Evolutionary conservation across 352 stramenopile genomes (phyloP).

Genomic region (Globisporangium parvum): DNA sequence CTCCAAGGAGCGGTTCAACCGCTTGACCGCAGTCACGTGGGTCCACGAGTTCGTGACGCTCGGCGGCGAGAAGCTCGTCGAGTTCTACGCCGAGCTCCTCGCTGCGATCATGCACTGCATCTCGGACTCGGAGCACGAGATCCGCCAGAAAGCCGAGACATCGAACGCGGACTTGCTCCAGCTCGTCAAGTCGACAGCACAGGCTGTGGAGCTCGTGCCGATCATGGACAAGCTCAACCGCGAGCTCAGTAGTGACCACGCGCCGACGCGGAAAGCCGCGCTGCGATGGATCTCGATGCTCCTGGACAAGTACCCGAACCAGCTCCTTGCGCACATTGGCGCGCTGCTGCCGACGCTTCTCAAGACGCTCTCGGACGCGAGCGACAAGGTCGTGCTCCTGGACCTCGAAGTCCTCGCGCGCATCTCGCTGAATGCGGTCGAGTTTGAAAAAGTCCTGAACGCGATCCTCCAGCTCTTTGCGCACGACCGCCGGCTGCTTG

Average conservation of each 20-base stretch:
- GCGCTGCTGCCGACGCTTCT: slow-evolving; percentile 94
- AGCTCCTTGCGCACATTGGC: slow-evolving; percentile 91
- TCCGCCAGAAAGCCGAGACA: slow-evolving; percentile 93
- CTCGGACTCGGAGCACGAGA: slow-evolving; percentile 95
- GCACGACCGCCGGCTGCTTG: slow-evolving; percentile 75
- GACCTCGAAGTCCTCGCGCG: slow-evolving; percentile 95
- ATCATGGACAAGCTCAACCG: slow-evolving; percentile 94
- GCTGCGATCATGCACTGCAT: slow-evolving; percentile 98
- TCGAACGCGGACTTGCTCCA: slow-evolving; percentile 95
- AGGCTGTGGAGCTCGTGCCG: slow-evolving; percentile 88
- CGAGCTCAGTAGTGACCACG: slow-evolving; percentile 93
- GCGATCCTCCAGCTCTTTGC: slow-evolving; percentile 94
- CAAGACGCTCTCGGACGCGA: slow-evolving; percentile 93
- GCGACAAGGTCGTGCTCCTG: slow-evolving; percentile 96
- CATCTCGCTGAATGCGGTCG: slow-evolving; percentile 90
- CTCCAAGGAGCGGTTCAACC: slow-evolving; percentile 95
- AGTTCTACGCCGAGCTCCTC: slow-evolving; percentile 94
- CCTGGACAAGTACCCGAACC: slow-evolving; percentile 93
- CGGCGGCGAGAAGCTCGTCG: slow-evolving; percentile 91
- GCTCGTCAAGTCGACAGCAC: slow-evolving; percentile 90
- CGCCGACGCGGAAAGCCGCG: slow-evolving; percentile 94
- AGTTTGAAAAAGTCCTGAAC: slow-evolving; percentile 93
- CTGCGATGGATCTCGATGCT: slow-evolving; percentile 98
- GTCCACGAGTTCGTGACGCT: slow-evolving; percentile 97
- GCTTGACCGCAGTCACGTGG: slow-evolving; percentile 97